phyloP scores from a whole-genome alignment of 2,329 filamentous ascomycete genomes.

The Trichoderma lentiforme region DNA sequence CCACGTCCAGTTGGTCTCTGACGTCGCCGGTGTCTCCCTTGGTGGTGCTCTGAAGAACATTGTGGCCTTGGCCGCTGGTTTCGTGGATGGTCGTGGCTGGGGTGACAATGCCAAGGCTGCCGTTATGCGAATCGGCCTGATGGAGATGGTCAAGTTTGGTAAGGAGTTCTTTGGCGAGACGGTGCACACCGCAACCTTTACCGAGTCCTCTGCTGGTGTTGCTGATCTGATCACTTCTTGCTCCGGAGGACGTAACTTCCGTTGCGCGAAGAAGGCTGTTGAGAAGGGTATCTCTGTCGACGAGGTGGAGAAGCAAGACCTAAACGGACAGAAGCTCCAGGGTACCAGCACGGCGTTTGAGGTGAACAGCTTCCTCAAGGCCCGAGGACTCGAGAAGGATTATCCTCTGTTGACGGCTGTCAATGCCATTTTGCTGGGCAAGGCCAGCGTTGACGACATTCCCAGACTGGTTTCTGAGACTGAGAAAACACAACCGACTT shows the following conservation, averaged over 20 bases:
- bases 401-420: conserved; percentile 94
- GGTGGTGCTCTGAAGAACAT: conserved; percentile 96
- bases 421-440: conserved; percentile 72
- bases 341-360: conserved; percentile 89
- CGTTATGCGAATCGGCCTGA: conserved; percentile 90
- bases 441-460: conserved; percentile 75
- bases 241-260: conserved; percentile 87
- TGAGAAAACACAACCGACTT: not conserved
- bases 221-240: conserved; percentile 95
- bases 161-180: conserved; percentile 87
- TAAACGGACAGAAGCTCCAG: conserved; percentile 97
- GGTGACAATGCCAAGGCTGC: conserved; percentile 99
- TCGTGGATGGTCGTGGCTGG: conserved; percentile 93
- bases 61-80: conserved; percentile 88
- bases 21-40: conserved; percentile 95
- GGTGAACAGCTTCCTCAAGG: conserved; percentile 84
- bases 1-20: conserved; percentile 88
- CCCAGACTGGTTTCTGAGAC: conserved; percentile 58
- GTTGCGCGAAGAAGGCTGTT: conserved; percentile 85
- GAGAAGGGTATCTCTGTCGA: conserved; percentile 75
- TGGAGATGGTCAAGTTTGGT: conserved; percentile 96
- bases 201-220: conserved; percentile 92
- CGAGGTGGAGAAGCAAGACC: conserved; percentile 82
- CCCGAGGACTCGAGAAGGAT: conserved; percentile 70
- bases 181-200: conserved; percentile 81